Conservation (phyloP, 345 rosid genomes). For the Eucalyptus victrix region DNA sequence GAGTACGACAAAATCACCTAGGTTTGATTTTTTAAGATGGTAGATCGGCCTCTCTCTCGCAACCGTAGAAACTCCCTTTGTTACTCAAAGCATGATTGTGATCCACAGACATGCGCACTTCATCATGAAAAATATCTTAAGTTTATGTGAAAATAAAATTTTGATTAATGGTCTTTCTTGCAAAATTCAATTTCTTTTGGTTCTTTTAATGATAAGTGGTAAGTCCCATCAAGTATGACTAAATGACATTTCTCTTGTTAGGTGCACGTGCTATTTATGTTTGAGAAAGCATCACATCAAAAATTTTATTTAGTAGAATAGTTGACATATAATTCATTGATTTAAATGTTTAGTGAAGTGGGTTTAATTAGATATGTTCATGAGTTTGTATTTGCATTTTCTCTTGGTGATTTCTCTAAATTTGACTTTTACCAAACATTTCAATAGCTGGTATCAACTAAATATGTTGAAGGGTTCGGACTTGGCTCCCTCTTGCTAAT, state of each 20-base stretch:
- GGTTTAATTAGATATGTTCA: background rate
- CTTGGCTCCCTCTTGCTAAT: background rate
- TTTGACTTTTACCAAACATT: fast-evolving
- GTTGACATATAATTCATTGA: fast-evolving
- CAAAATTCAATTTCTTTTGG: background rate
- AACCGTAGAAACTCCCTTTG: background rate
- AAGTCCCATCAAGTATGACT: background rate
- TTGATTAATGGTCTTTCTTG: background rate
- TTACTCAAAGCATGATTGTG: background rate
- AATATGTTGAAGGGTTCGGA: background rate
- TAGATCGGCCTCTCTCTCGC: background rate
- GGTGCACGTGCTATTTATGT: background rate
- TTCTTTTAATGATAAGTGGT: background rate
- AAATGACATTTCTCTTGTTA: background rate
- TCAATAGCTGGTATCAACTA: fast-evolving
- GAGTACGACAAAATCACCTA: background rate
- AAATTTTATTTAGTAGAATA: no score
- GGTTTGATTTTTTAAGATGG: background rate
- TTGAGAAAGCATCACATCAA: background rate
- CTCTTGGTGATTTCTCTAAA: fast-evolving
- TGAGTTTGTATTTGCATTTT: fast-evolving
- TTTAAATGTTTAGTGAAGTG: background rate
- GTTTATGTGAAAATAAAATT: background rate
- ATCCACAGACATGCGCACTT: background rate
- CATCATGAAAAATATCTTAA: background rate